Evolutionary conservation across 2,329 filamentous ascomycete species (phyloP).

Genomic region (Macrophomina pseudophaseolina): DNA sequence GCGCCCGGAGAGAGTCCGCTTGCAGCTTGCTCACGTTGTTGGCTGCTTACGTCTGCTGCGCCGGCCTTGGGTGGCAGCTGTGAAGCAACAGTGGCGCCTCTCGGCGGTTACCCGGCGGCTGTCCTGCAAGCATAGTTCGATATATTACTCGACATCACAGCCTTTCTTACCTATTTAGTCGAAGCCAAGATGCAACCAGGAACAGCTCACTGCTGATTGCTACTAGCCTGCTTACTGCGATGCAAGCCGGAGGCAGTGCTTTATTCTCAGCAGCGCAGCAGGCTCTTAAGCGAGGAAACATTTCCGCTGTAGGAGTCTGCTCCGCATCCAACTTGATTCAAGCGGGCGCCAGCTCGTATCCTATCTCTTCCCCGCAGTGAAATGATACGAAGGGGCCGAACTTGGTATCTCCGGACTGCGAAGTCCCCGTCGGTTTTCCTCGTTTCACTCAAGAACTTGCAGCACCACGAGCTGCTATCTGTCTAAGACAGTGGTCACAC

Average conservation of each 20-base stretch:
- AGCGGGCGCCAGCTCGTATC: neutral
- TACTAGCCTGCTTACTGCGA: slow-evolving; percentile 5
- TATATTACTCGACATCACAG: neutral
- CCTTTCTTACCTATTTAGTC: neutral
- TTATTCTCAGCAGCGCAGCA: slow-evolving; percentile 1
- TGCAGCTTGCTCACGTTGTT: neutral
- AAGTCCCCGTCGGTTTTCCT: neutral
- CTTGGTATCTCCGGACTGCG: neutral
- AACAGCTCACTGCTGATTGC: slow-evolving; percentile 1
- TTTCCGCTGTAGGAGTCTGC: neutral
- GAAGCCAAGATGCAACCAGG: neutral
- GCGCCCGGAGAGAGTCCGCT: too few species aligned
- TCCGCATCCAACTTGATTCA: neutral
- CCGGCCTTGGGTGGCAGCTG: neutral
- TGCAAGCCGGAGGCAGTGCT: neutral
- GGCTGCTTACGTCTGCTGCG: neutral
- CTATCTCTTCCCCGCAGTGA: neutral
- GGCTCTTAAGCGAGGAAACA: neutral
- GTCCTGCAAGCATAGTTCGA: neutral
- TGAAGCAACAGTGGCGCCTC: neutral
- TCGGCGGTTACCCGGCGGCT: neutral
- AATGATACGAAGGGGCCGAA: neutral
- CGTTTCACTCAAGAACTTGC: neutral
- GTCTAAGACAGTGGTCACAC: neutral
- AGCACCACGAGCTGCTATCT: neutral